Conservation (phyloP, 805 yeast genomes). For the Saccharomycopsis capsularis region DNA sequence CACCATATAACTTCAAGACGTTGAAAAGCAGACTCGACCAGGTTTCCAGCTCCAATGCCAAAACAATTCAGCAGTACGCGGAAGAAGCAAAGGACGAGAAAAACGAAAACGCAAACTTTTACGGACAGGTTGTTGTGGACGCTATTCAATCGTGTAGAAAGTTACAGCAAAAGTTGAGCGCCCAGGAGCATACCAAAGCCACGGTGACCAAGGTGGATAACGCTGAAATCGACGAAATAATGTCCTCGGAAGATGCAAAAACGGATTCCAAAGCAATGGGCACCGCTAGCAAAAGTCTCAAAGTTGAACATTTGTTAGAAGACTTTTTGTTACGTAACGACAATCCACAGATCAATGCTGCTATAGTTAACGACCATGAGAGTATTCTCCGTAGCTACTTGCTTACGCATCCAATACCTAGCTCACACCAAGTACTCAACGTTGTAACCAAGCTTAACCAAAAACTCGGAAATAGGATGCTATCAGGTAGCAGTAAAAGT, state of each 20-base stretch:
- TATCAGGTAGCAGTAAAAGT: too few relatives aligned
- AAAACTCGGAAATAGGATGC: too few relatives aligned
- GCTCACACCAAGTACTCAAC: slow-evolving; percentile 11
- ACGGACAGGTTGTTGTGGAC: slow-evolving; percentile 9
- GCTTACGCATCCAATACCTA: slow-evolving; percentile 15
- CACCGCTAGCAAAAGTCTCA: background rate
- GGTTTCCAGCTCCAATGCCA: background rate
- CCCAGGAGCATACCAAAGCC: background rate
- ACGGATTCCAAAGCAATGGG: background rate
- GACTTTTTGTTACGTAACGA: slow-evolving; percentile 8
- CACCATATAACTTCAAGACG: slow-evolving; percentile 14
- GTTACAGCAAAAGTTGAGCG: slow-evolving; percentile 1
- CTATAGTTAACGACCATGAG: slow-evolving; percentile 3
- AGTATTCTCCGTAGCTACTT: slow-evolving; percentile 13
- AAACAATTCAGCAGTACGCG: too few relatives aligned
- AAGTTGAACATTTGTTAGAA: slow-evolving; percentile 5
- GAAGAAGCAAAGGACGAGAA: too few relatives aligned
- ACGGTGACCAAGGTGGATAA: background rate
- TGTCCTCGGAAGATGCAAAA: background rate
- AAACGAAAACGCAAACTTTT: too few relatives aligned
- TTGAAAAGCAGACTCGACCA: slow-evolving; percentile 9
- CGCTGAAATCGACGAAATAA: background rate
- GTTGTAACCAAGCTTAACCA: slow-evolving; percentile 5
- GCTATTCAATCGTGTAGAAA: slow-evolving; percentile 13
- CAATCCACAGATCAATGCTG: slow-evolving; percentile 4